Evolutionary conservation across 495 filamentous ascomycete genomes (phyloP), one percentile per base, ranked within the genome.

Genomic region (Trichoderma parareesei): DNA sequence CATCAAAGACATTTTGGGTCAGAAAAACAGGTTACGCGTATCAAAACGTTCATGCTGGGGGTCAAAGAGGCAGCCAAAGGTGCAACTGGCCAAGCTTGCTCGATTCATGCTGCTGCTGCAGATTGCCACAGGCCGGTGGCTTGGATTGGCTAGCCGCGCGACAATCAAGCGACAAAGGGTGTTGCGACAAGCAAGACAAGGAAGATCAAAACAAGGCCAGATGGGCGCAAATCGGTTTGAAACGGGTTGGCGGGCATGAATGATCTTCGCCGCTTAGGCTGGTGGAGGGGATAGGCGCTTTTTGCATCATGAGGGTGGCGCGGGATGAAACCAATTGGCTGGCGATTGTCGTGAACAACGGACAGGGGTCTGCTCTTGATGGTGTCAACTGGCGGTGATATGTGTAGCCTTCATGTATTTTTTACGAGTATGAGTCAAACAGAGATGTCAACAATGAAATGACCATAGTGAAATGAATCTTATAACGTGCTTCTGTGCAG

Each of bases 141-240:
- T 16, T 7, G 53, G 53, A 57, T 57, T 57, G 53, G 53, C 53
- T 57, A 57, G 53, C 27, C 53, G 53, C 53, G 53, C 53, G 53
- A 57, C 53, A 57, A 57, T 57, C 53, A 35, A 27, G 27, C 27
- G 27, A 27, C 27, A 27, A 27, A 27, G 27, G 27, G 27, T 27
- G 27, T 27, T 27, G 27, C 27, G 27, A 27, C 27, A 27, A 27
- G 27, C 27, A 27, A 27, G 27, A 27, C 27, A 27, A 27, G 27
- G 27, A 27, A 27, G 27, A n/a, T n/a, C 2, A 57, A 57, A 49
- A 4, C 46, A 49, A 18, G 46, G n/a, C n/a, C 44, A 33, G 14
- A 27, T 1, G 13, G 33, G 18, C 27, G 53, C 11, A 33, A n/a
- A 57, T 57, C 53, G 11, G 53, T 14, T 27, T 18, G n/a, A 48